phyloP scores from a whole-genome alignment of 345 rosid genomes.

The Microcos paniculata region DNA sequence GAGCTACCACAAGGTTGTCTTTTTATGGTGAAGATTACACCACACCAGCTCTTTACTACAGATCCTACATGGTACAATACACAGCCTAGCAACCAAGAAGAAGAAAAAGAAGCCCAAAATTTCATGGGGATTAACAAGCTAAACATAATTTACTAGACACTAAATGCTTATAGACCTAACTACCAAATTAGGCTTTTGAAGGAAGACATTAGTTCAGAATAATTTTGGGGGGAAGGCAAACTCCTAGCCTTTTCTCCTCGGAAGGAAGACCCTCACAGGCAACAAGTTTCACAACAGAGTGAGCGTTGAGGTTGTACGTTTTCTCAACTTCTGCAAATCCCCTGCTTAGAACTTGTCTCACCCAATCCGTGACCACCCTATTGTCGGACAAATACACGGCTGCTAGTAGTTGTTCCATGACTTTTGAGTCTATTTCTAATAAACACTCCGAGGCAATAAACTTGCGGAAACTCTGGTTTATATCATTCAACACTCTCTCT shows the following conservation, averaged over 20 bases:
- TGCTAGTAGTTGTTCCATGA: conserved; percentile 55
- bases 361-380: conserved; percentile 41
- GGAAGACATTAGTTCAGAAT: conserved; percentile 21
- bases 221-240: conserved; percentile 33
- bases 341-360: conserved; percentile 40
- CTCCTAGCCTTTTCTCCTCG: conserved; percentile 21
- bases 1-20: neutral
- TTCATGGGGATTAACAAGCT: conserved; percentile 25
- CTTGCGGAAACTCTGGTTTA: conserved; percentile 36
- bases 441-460: conserved; percentile 32
- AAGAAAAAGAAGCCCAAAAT: conserved; percentile 15
- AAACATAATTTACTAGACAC: conserved; percentile 7
- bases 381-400: conserved; percentile 44
- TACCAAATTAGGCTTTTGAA: conserved; percentile 13
- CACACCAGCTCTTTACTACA: conserved; percentile 5
- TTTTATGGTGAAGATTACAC: neutral
- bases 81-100: conserved; percentile 20
- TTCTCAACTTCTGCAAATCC: conserved; percentile 39
- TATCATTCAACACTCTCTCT: conserved; percentile 29
- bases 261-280: conserved; percentile 17
- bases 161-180: conserved; percentile 27
- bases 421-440: conserved; percentile 46
- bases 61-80: conserved; percentile 17
- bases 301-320: conserved; percentile 36
- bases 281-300: conserved; percentile 43